Base-by-base conservation (phyloP, 768 basidiomycete genomes). In the Boletus vermiculosoides region DNA sequence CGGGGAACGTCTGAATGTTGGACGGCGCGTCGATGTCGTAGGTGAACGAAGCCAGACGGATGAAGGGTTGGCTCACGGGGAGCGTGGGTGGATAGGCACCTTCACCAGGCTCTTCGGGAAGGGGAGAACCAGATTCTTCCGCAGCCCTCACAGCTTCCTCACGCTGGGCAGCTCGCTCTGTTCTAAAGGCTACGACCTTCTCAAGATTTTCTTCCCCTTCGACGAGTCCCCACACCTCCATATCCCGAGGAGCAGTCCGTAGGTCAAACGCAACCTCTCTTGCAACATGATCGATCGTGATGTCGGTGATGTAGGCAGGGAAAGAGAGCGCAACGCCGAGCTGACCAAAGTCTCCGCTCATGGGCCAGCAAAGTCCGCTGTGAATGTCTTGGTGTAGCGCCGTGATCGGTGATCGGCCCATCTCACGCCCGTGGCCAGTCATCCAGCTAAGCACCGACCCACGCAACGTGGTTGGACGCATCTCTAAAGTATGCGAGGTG, bases 351-450 rank as follows among this genome's bases (percentile, higher is more conserved):
- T 78, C 65, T 0, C 95, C 95, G 6, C 75, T 76, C 75, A 98
- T 93, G 1, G 96, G 92, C 94, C 96, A 99, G 73, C 96, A 99
- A 54, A 87, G 81, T 4, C 97, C 96, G 34, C 84, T 85, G 54
- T 88, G 82, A 28, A 79, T 76, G 59, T 97, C 92, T 56, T 91
- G 87, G 65, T 96, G 89, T n/a, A 99, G 77, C 3, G 92, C 92
- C 0, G 83, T 88, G 48, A 93, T 83, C 1, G 96, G 94, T 1
- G 92, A 83, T 16, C 86, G 83, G n/a, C 92, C 94, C 44, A 85
- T 72, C 41, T 84, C 77, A 61, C 79, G 78, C 20, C 82, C 83
- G 44, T 78, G 77, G 36, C 88, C 88, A 0, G 86, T 85, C 64
- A 90, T 62, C 56, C 83, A 73, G 16, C 84, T 77, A 22, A 83